These are phyloP conservation scores for Lentinula detonsa DNA, from an alignment of 768 basidiomycete genomes.

Conservation along the genomic window DNA sequence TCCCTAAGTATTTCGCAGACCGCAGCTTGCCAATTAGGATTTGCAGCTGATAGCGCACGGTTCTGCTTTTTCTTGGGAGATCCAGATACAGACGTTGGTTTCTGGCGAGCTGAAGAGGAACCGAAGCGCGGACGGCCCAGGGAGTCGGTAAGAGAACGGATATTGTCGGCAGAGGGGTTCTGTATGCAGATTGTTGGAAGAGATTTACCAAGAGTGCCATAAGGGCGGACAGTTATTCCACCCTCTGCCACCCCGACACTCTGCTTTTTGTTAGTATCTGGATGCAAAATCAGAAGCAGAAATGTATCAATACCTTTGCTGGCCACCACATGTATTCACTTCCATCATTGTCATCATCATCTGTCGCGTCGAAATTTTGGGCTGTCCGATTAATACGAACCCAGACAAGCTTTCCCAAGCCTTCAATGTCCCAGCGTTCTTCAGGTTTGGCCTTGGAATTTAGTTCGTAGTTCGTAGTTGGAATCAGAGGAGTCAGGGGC, in stretches of 20 bases:
- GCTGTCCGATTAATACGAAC: constrained; percentile 40
- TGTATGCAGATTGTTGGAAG: constrained; percentile 23
- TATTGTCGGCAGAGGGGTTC: constrained; percentile 30
- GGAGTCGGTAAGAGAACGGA: constrained; percentile 31
- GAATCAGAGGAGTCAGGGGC: neutral
- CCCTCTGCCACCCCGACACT: constrained; percentile 14
- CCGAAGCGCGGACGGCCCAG: constrained; percentile 37
- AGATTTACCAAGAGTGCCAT: constrained; percentile 17
- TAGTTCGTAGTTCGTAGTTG: neutral
- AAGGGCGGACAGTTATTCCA: constrained; percentile 17
- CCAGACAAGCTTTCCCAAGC: constrained; percentile 42
- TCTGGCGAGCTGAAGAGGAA: constrained; percentile 25
- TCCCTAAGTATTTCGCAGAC: constrained; percentile 37
- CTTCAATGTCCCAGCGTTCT: constrained; percentile 13
- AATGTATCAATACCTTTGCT: constrained; percentile 40
- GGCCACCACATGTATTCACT: constrained; percentile 62
- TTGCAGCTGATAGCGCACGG: constrained; percentile 22
- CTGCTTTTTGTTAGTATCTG: neutral
- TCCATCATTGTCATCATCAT: constrained; percentile 10
- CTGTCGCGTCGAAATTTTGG: constrained; percentile 24
- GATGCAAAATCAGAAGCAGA: constrained; percentile 5
- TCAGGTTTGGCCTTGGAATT: neutral
- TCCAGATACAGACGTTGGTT: constrained; percentile 7
- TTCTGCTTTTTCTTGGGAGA: constrained; percentile 46
- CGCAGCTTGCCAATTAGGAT: constrained; percentile 42